Conservation (phyloP, 2,329 filamentous ascomycete species). For the Ophioceras dolichostomum region DNA sequence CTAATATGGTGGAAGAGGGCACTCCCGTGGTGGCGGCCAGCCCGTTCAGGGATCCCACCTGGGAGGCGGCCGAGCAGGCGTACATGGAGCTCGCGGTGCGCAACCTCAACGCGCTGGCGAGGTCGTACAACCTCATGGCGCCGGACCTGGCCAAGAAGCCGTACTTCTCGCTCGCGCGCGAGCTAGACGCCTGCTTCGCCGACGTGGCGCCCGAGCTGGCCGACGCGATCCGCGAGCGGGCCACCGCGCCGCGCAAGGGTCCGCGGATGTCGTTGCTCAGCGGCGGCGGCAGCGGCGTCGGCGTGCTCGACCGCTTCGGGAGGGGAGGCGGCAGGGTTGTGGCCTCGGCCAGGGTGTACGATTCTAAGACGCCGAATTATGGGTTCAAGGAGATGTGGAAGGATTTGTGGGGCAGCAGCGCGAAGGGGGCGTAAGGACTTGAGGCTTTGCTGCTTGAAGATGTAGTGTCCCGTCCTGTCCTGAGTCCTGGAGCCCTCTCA, state of each 20-base stretch:
- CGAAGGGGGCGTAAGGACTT: background rate
- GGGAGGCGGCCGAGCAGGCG: slow-evolving; percentile 58
- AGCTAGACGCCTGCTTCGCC: slow-evolving; percentile 69
- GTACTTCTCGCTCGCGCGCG: slow-evolving; percentile 74
- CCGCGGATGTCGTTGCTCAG: no score
- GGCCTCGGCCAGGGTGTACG: slow-evolving; percentile 52
- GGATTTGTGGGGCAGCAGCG: slow-evolving; percentile 48
- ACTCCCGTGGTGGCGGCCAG: slow-evolving; percentile 7
- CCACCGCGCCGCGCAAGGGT: slow-evolving; percentile 33
- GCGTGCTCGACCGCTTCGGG: slow-evolving; percentile 50
- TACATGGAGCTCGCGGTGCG: slow-evolving; percentile 69
- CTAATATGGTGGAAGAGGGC: background rate
- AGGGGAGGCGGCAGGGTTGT: slow-evolving; percentile 30
- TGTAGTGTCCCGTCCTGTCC: no score
- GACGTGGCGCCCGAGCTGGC: slow-evolving; percentile 73
- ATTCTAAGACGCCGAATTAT: slow-evolving; percentile 65
- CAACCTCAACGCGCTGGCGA: slow-evolving; percentile 66
- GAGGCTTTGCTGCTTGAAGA: no score
- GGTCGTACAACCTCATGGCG: slow-evolving; percentile 91
- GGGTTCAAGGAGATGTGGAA: slow-evolving; percentile 84
- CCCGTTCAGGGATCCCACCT: slow-evolving; percentile 68
- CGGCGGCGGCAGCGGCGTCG: slow-evolving; percentile 23
- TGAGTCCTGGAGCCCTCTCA: no score
- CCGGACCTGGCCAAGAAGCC: slow-evolving; percentile 87
- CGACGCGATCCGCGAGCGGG: slow-evolving; percentile 58